Evolutionary conservation across 805 yeast genomes (phyloP), one percentile per base, ranked within the genome.

Genomic region (Yarrowia keelungensis): DNA sequence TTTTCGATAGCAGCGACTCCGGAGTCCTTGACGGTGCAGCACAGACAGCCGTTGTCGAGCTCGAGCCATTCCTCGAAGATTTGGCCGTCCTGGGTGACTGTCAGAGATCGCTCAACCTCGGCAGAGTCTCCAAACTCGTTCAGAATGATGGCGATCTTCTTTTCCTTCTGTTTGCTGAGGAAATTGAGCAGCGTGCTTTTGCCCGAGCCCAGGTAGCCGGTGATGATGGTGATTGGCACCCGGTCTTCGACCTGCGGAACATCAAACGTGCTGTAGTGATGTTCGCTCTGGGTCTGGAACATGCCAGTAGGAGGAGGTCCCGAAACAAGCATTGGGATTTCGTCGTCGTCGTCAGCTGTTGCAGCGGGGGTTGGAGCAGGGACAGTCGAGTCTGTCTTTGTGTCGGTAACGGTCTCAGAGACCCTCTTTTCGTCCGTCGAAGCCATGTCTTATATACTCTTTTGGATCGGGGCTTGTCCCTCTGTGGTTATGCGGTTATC

Each of bases 151-250:
- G 99, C 99, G 38, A 95, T 83, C 74, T 88, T 85, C 77, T 87
- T 85, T n/a, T 91, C 86, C 66, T 84, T 85, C 69, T 83, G 79
- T 35, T 70, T 71, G 0, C 97, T 92, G 16, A 95, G 86, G 69
- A 84, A 82, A 67, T 91, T 91, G 36, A 95, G 81, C 58, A 95
- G 78, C 0, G 98, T 94, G 0, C 79, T 89, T 75, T 95, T 95
- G 1, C 99, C 99, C 12, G 97, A 89, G 0, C 99, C 99, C 47
- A 95, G 79, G 75, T 93, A 95, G 2, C 99, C 99, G 0, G 99
- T 94, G 46, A 95, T 87, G 15, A 95, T 91, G 0, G 98, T 92
- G 16, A 95, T 87, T 0, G 99, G 99, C 5, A 93, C 93, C 75
- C 86, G 88, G 36, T 76, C 47, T 15, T 49, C 67, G 16, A 62